Percentiles rank a stretch among this genome's conserved stretches.
Evolutionary conservation across 495 filamentous ascomycete genomes (phyloP).

Genomic region (Hypoxylon fuscum): DNA sequence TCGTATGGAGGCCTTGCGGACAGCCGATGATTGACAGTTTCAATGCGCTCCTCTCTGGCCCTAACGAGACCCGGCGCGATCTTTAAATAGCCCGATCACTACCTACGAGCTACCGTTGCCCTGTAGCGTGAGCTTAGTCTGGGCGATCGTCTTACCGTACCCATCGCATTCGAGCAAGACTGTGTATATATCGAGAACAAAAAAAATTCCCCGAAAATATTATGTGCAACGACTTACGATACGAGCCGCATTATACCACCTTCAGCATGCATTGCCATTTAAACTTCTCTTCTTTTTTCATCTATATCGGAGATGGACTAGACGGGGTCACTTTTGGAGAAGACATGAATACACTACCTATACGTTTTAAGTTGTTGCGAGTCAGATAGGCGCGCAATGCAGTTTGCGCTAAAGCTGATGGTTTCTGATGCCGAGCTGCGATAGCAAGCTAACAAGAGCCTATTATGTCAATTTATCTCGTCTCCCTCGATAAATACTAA

Average conservation of each 20-base stretch:
- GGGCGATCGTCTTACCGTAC: neutral
- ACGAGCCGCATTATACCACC: slow-evolving; percentile 42
- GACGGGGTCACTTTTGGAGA: slow-evolving; percentile 13
- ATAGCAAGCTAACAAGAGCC: slow-evolving; percentile 18
- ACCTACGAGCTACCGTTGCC: slow-evolving; percentile 1
- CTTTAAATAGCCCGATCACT: slow-evolving; percentile 1
- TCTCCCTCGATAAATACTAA: slow-evolving; percentile 10
- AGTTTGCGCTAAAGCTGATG: slow-evolving; percentile 21
- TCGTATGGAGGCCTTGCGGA: slow-evolving; percentile 38
- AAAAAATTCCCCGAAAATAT: slow-evolving; percentile 20
- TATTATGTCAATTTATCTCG: slow-evolving; percentile 23
- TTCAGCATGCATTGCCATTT: slow-evolving; percentile 40
- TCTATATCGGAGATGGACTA: slow-evolving; percentile 22
- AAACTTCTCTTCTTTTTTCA: slow-evolving; percentile 8
- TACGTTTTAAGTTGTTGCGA: slow-evolving; percentile 21
- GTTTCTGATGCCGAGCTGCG: slow-evolving; percentile 18
- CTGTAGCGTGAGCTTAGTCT: neutral
- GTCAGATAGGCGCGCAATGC: slow-evolving; percentile 19
- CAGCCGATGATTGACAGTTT: slow-evolving; percentile 20
- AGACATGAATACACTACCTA: slow-evolving; percentile 15
- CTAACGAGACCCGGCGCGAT: slow-evolving; percentile 3
- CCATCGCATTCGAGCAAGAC: slow-evolving; percentile 15
- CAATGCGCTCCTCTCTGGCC: neutral
- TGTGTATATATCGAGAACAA: slow-evolving; percentile 36
- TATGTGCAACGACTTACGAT: slow-evolving; percentile 43